Evolutionary conservation across 306 rosid genomes (phyloP), one percentile per base, ranked within the genome.

Genomic region (Malus fusca): DNA sequence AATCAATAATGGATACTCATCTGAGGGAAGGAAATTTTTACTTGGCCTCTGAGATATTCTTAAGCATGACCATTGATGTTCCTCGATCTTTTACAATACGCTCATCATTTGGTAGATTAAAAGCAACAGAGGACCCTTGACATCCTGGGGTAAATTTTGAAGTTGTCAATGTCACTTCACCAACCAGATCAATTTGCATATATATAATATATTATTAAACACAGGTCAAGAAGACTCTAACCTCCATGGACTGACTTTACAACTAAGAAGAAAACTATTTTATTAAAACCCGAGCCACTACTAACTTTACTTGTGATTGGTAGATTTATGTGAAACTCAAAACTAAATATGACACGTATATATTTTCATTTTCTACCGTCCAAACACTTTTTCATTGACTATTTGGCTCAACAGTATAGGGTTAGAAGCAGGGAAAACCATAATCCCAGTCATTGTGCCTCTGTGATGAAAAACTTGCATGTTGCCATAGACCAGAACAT

Each of bases 31-130:
- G 82, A 80, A 26, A 30, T 44, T 64, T 22, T 71, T 95, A 95
- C 98, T 95, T 95, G 7, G 97, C 97, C 91, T 95, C 97, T 28
- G 95, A 90, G 77, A 95, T 90, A 90, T 95, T 95, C 92, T 95
- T 95, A 71, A 92, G 97, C 87, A 95, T 89, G 81, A 95, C 97
- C 98, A 92, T 95, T 76, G 98, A 90, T 69, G 98, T 68, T 84
- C 98, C 97, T 62, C 86, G 90, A 64, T 89, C 97, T 30, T 90
- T 90, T 23, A 95, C 97, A 58, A 95, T 95, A 23, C 79, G 93
- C 83, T 95, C 96, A 6, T 95, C 98, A 88, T 92, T 95, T 73
- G 98, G 98, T 68, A 95, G 90, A 88, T 92, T 95, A 82, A 92
- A 92, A 83, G 97, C 98, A 83, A 87, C 93, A 79, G 98, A 71